These are phyloP conservation scores for Betula pendula DNA, from an alignment of 306 rosid genomes.

Conservation along the genomic window DNA sequence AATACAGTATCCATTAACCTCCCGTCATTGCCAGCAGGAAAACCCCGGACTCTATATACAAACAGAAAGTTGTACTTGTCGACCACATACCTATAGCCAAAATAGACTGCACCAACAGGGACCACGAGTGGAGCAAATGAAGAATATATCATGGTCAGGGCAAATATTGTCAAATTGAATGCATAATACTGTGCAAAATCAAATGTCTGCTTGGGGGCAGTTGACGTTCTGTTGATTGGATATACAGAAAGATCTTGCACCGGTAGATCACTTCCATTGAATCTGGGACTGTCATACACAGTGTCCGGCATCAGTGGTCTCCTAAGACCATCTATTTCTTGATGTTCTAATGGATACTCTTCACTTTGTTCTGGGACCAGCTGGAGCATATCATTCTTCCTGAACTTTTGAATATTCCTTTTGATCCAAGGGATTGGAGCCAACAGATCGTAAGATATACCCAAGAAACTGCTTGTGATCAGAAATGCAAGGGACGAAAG, in stretches of 20 bases:
- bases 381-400: slow-evolving; percentile 95
- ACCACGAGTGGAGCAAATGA: slow-evolving; percentile 90
- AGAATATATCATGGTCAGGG: slow-evolving; percentile 83
- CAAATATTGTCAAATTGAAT: slow-evolving; percentile 86
- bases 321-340: slow-evolving; percentile 62
- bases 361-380: slow-evolving; percentile 89
- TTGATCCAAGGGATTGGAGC: slow-evolving; percentile 98
- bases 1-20: slow-evolving; percentile 86
- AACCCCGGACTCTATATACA: slow-evolving; percentile 85
- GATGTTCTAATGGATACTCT: slow-evolving; percentile 78
- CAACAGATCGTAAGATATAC: slow-evolving; percentile 89
- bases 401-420: slow-evolving; percentile 66
- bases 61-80: slow-evolving; percentile 95
- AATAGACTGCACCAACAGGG: slow-evolving; percentile 86
- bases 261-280: slow-evolving; percentile 43
- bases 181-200: slow-evolving; percentile 98
- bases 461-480: slow-evolving; percentile 90
- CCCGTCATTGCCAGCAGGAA: slow-evolving; percentile 97
- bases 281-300: slow-evolving; percentile 49
- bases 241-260: slow-evolving; percentile 80
- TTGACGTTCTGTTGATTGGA: slow-evolving; percentile 75
- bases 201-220: slow-evolving; percentile 83
- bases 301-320: slow-evolving; percentile 60
- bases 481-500: slow-evolving; percentile 94
- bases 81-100: slow-evolving; percentile 91